These are phyloP conservation scores for Austroboletus niveus DNA, from an alignment of 1,284 basidiomycete genomes.

Conservation along the genomic window DNA sequence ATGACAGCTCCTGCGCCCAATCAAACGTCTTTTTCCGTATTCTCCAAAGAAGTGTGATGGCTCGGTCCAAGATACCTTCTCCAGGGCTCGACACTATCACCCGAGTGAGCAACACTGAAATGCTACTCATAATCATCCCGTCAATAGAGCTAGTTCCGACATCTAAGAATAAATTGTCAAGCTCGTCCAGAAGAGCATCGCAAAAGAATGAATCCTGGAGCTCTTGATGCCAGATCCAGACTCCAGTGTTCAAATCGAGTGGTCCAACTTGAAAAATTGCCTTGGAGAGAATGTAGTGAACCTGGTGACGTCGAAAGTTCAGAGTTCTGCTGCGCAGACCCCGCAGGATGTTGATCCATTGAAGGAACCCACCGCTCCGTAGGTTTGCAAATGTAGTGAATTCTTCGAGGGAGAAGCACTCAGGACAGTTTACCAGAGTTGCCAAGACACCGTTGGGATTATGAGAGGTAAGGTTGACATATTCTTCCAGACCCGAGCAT, in stretches of 20 bases:
- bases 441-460: not conserved
- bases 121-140: not conserved
- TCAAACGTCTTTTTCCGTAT: not conserved
- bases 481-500: not conserved
- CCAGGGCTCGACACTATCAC: not conserved
- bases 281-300: not conserved
- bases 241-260: not conserved
- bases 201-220: not conserved
- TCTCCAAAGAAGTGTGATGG: not conserved
- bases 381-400: not conserved
- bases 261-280: not conserved
- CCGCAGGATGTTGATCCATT: not conserved
- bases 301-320: not conserved
- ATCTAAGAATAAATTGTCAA: not conserved
- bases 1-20: not conserved
- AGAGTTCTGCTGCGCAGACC: not conserved
- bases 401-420: not conserved
- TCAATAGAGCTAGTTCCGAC: not conserved
- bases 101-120: not conserved
- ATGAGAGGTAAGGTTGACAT: not conserved
- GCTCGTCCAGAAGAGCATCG: not conserved
- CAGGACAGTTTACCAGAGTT: not conserved
- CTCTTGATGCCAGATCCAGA: not conserved
- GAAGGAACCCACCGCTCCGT: not conserved
- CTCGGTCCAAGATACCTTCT: not conserved